These are phyloP conservation scores for Botrytis byssoidea DNA, from an alignment of 2,329 filamentous ascomycete genomes.

Conservation along the genomic window DNA sequence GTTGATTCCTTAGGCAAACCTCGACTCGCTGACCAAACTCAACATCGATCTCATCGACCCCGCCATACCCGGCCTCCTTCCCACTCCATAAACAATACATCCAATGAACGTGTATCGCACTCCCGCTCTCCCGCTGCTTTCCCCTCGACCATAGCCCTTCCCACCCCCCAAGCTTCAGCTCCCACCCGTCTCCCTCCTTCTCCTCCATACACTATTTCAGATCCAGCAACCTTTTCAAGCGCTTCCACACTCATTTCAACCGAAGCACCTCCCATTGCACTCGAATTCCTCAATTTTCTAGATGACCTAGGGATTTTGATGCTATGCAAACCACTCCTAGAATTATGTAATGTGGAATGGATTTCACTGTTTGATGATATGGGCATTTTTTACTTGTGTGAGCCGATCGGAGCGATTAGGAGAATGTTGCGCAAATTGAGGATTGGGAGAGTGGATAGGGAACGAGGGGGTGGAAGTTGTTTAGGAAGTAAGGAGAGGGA, in stretches of 20 bases:
- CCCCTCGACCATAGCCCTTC: background rate
- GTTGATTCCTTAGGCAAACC: slow-evolving; percentile 10
- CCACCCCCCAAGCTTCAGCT: background rate
- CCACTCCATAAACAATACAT: background rate
- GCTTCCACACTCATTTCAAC: background rate
- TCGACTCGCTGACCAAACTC: background rate
- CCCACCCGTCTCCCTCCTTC: background rate
- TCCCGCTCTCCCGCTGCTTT: background rate
- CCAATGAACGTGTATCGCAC: background rate
- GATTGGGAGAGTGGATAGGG: background rate
- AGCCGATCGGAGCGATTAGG: background rate
- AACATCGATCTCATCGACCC: slow-evolving; percentile 1
- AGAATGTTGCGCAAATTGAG: background rate
- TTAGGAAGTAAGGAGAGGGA: background rate
- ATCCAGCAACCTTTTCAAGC: background rate
- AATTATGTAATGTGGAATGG: slow-evolving; percentile 23
- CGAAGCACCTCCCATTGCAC: background rate
- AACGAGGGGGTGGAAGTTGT: background rate
- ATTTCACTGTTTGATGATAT: slow-evolving; percentile 32
- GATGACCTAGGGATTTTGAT: slow-evolving; percentile 34
- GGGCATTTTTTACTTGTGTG: slow-evolving; percentile 23
- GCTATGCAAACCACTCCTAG: slow-evolving; percentile 26
- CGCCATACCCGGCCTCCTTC: background rate
- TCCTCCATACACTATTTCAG: background rate
- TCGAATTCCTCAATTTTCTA: slow-evolving; percentile 28